These are phyloP conservation scores for Erodium maritimum DNA, from an alignment of 345 rosid species.

Conservation along the genomic window DNA sequence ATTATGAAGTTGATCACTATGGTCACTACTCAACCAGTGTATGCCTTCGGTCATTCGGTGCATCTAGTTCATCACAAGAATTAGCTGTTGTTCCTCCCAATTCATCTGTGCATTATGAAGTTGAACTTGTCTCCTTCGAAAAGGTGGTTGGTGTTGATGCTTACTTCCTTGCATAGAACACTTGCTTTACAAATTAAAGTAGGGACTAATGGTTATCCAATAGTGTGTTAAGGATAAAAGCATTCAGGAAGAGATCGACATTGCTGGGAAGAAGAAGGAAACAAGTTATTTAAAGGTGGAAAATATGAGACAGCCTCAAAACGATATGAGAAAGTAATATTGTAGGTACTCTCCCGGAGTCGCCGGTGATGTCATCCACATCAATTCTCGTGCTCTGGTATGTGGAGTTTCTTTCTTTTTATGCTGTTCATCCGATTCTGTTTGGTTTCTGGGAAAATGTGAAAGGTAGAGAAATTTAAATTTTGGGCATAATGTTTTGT, in stretches of 20 bases:
- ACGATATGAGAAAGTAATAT: constrained; percentile 23
- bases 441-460: not conserved
- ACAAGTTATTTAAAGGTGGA: constrained; percentile 12
- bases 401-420: not conserved
- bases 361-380: constrained; percentile 31
- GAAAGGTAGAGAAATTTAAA: not conserved
- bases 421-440: too few relatives aligned
- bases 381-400: constrained; percentile 21
- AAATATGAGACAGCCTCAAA: constrained; percentile 23
- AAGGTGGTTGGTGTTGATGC: constrained; percentile 14
- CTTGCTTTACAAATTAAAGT: not conserved
- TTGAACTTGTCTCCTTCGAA: constrained; percentile 30
- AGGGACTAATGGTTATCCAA: not conserved
- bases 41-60: constrained; percentile 38
- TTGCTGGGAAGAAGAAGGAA: constrained; percentile 19
- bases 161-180: not conserved
- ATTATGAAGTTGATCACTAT: constrained; percentile 29
- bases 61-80: constrained; percentile 20
- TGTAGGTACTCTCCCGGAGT: constrained; percentile 33
- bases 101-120: constrained; percentile 23
- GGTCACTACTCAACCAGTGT: constrained; percentile 28
- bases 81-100: constrained; percentile 26
- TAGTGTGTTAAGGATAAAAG: constrained; percentile 11
- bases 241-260: constrained; percentile 13
- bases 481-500: not conserved